These are phyloP conservation scores for Neofusicoccum sp. DNA, from an alignment of 2,329 filamentous ascomycete genomes.

Conservation along the genomic window DNA sequence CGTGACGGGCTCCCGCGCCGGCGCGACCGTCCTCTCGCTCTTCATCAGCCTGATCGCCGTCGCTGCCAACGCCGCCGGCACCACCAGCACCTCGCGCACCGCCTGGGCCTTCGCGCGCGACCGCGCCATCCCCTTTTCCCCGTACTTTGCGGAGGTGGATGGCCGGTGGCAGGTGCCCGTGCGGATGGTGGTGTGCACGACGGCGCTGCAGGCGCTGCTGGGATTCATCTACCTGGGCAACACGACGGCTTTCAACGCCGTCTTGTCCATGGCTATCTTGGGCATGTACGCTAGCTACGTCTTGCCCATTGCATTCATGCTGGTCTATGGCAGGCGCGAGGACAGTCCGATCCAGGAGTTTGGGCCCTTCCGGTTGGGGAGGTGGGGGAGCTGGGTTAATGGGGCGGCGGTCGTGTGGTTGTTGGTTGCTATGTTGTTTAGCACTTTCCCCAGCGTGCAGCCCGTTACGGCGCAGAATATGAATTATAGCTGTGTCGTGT, in stretches of 20 bases:
- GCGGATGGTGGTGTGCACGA: constrained; percentile 32
- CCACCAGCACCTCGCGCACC: constrained; percentile 42
- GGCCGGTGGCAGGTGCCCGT: constrained; percentile 38
- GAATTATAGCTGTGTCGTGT: constrained; percentile 52
- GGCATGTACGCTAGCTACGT: constrained; percentile 50
- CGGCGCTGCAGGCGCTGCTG: constrained; percentile 33
- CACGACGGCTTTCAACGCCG: constrained; percentile 46
- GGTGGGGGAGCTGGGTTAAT: constrained; percentile 43
- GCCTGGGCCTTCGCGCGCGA: constrained; percentile 47
- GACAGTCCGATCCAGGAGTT: constrained; percentile 23
- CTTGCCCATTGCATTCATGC: constrained; percentile 43
- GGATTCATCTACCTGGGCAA: constrained; percentile 48
- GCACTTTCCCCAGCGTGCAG: constrained; percentile 46
- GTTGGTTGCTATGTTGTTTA: constrained; percentile 48
- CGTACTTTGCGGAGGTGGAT: constrained; percentile 42
- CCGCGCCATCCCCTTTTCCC: constrained; percentile 39
- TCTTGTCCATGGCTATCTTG: constrained; percentile 47
- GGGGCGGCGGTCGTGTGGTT: constrained; percentile 49
- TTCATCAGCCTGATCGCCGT: constrained; percentile 30
- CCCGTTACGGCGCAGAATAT: constrained; percentile 49
- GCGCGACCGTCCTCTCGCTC: constrained; percentile 34
- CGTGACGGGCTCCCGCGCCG: constrained; percentile 30
- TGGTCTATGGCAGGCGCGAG: constrained; percentile 39
- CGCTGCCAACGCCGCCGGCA: constrained; percentile 35
- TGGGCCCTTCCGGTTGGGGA: constrained; percentile 34